Evolutionary conservation across 345 rosid genomes (phyloP).

Genomic region (Murraya koenigii): DNA sequence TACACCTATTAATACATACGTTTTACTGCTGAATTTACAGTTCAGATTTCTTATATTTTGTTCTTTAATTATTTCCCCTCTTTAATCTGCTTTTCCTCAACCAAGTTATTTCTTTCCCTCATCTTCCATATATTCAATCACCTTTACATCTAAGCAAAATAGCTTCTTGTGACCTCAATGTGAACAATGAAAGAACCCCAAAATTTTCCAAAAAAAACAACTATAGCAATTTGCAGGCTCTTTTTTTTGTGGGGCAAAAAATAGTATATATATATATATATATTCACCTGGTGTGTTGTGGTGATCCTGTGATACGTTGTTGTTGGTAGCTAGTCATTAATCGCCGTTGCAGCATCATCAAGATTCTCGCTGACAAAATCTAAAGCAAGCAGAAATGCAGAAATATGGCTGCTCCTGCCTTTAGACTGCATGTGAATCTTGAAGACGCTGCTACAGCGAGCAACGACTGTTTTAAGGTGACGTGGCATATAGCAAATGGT

Average conservation of each 20-base stretch:
- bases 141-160: too few relatives aligned
- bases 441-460: background rate
- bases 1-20: too few relatives aligned
- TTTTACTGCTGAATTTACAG: background rate
- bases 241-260: too few relatives aligned
- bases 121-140: background rate
- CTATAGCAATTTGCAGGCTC: too few relatives aligned
- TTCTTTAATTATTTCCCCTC: too few relatives aligned
- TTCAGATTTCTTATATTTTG: background rate
- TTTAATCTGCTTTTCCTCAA: background rate
- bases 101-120: background rate
- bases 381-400: background rate
- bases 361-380: background rate
- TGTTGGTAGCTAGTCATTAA: background rate
- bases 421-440: background rate
- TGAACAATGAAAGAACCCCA: background rate
- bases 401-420: background rate
- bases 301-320: background rate
- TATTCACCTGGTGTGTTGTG: background rate
- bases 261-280: too few relatives aligned
- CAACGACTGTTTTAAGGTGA: background rate
- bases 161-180: background rate
- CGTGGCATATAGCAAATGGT: background rate
- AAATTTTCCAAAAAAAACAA: too few relatives aligned
- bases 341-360: constrained; percentile 9